phyloP scores from a whole-genome alignment of 2,329 filamentous ascomycete species.

The Botrytis tulipae region DNA sequence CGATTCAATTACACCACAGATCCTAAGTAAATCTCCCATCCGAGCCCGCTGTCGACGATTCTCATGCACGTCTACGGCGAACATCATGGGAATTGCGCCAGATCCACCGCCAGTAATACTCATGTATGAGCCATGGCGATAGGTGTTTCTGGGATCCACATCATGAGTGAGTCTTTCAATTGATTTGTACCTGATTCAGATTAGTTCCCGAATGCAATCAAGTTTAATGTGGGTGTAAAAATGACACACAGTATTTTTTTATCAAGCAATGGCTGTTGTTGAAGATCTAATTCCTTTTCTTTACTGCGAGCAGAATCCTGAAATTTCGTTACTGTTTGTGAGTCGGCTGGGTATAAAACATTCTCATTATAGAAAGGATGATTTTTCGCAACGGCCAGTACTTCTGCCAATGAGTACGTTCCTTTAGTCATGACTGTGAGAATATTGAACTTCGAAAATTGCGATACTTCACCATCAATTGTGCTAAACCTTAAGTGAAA shows the following conservation, averaged over 20 bases:
- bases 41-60: slow-evolving; percentile 13
- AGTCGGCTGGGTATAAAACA: neutral
- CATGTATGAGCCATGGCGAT: neutral
- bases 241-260: neutral
- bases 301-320: neutral
- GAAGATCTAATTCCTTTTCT: neutral
- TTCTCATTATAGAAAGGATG: slow-evolving; percentile 6
- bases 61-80: slow-evolving; percentile 6
- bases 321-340: neutral
- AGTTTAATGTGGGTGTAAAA: neutral
- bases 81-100: slow-evolving; percentile 6
- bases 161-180: slow-evolving; percentile 10
- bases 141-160: neutral
- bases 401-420: neutral
- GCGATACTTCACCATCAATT: neutral
- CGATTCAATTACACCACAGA: neutral
- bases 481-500: neutral
- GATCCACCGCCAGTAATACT: slow-evolving; percentile 9
- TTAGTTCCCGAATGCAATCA: neutral
- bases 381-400: neutral
- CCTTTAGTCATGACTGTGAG: neutral
- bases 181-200: neutral
- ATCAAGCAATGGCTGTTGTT: neutral
- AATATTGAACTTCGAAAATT: neutral
- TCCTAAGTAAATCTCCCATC: neutral